Base-by-base conservation (phyloP, 805 yeast genomes). In the Yarrowia porcina region DNA sequence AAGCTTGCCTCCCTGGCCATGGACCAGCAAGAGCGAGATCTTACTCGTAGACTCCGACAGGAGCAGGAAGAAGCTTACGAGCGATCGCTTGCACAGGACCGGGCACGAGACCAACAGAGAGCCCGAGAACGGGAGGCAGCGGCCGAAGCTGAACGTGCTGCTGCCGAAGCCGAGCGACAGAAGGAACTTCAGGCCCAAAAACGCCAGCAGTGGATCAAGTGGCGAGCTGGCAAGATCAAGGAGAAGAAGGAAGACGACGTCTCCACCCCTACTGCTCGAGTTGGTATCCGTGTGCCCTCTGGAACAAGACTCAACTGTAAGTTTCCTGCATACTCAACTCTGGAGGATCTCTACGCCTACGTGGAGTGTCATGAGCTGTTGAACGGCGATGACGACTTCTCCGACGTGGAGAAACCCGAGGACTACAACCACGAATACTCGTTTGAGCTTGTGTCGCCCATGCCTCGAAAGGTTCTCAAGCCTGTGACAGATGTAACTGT, bases 41-140 rank as follows among this genome's bases (percentile, higher is more conserved):
- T 67, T 23, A 71, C 82, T 65, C 79, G 86, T 39, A 82, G 85
- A 64, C 76, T 90, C 33, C 80, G 89, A 59, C 80, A 80, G 65
- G 86, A 87, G 68, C 97, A 92, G 73, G 94, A 90, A 69, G 75
- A 81, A 47, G 90, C 94, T 20, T 91, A 85, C 74, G 85, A 86
- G 69, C 81, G 81, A 35, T 85, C 96, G 0, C 76, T 92, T 35
- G 80, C 81, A 17, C 79, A 82, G 35, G 98, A 92, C 74, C 80
- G 85, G 63, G 78, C 79, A 60, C 77, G 86, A 32, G 81, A 79
- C 23, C 71, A 76, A 61, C 63, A 65, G 23, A 68, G 69, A 56
- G 69, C 69, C 59, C 64, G 63, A 21, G 70, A 63, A n/a, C 64
- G 65, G 20, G 67, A 67, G 57, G 70, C 68, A 20, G 66, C 42